Evolutionary conservation across 1,284 basidiomycete species (phyloP).

Genomic region (Wallemia mellicola): DNA sequence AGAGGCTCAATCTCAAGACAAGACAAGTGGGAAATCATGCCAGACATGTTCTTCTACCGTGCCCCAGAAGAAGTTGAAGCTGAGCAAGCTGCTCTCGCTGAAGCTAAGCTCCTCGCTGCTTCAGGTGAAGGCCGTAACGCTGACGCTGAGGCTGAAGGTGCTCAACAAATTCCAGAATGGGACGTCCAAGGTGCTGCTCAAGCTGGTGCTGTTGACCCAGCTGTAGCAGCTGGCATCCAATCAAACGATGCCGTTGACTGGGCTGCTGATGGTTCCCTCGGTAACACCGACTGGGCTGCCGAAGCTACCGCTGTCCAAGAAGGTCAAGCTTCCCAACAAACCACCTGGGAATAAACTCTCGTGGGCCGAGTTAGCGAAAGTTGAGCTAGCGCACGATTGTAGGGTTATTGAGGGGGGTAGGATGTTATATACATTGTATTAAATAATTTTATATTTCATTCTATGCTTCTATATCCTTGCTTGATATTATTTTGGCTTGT

Average conservation of each 20-base stretch:
- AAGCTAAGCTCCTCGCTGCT: conserved; percentile 37
- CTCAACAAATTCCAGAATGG: not conserved
- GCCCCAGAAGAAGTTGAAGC: conserved; percentile 97
- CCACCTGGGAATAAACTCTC: not conserved
- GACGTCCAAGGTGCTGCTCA: conserved; percentile 20
- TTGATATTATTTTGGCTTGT: not conserved
- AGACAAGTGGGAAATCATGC: conserved; percentile 84
- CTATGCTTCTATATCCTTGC: not conserved
- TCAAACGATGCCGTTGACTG: conserved; percentile 36
- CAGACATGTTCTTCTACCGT: conserved; percentile 99
- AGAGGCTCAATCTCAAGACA: conserved; percentile 72
- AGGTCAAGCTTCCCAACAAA: conserved; percentile 14
- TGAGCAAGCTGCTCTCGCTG: conserved; percentile 72
- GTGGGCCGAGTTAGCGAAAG: not conserved
- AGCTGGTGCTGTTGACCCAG: conserved; percentile 42
- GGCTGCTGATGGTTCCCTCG: conserved; percentile 25
- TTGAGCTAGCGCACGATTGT: not conserved
- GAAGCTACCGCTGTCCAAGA: conserved; percentile 22
- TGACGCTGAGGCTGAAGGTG: conserved; percentile 15
- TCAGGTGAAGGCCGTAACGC: conserved; percentile 30
- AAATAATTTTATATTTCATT: not conserved
- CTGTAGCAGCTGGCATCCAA: conserved; percentile 41
- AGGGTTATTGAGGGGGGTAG: not conserved
- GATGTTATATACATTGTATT: not conserved
- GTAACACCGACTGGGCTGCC: conserved; percentile 48